Conservation (phyloP, 2,329 filamentous ascomycete species). For the Neospermospora avenae region DNA sequence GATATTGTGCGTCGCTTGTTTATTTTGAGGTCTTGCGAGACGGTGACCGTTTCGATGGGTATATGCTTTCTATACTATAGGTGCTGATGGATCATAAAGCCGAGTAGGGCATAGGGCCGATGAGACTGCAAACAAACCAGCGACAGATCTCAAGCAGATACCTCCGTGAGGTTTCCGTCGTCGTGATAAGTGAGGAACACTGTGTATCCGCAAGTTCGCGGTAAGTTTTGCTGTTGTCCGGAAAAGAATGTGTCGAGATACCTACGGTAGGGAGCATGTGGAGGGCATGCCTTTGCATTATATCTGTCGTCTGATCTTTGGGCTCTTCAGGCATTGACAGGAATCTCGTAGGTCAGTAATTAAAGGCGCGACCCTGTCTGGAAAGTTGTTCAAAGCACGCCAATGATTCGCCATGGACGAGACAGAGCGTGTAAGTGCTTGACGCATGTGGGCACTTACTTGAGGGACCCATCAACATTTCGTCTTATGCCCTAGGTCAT, state of each 20-base stretch:
- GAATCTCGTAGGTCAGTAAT: slow-evolving; percentile 29
- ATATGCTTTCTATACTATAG: slow-evolving; percentile 30
- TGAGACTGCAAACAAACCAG: slow-evolving; percentile 28
- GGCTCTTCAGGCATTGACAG: slow-evolving; percentile 31
- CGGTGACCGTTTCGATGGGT: slow-evolving; percentile 6
- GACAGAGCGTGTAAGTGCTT: slow-evolving; percentile 41
- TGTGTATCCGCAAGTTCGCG: slow-evolving; percentile 28
- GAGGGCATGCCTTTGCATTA: slow-evolving; percentile 33
- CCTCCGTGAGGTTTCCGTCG: slow-evolving; percentile 13
- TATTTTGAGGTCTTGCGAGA: slow-evolving; percentile 26
- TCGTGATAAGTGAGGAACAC: slow-evolving; percentile 24
- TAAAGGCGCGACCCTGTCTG: slow-evolving; percentile 37
- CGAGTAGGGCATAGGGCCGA: slow-evolving; percentile 31
- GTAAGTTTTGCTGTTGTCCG: slow-evolving; percentile 17
- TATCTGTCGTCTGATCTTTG: slow-evolving; percentile 35
- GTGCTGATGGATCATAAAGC: slow-evolving; percentile 24
- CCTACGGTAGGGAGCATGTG: slow-evolving; percentile 14
- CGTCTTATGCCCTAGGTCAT: slow-evolving; percentile 26
- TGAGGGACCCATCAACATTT: slow-evolving; percentile 19
- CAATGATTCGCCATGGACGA: slow-evolving; percentile 47
- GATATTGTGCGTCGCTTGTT: slow-evolving; percentile 28
- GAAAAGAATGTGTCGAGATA: slow-evolving; percentile 23
- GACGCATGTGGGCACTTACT: slow-evolving; percentile 27
- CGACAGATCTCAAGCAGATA: slow-evolving; percentile 23
- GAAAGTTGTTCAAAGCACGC: slow-evolving; percentile 46